Conservation (phyloP, 2,329 filamentous ascomycete genomes). For the Coniochaeta hoffmannii region DNA sequence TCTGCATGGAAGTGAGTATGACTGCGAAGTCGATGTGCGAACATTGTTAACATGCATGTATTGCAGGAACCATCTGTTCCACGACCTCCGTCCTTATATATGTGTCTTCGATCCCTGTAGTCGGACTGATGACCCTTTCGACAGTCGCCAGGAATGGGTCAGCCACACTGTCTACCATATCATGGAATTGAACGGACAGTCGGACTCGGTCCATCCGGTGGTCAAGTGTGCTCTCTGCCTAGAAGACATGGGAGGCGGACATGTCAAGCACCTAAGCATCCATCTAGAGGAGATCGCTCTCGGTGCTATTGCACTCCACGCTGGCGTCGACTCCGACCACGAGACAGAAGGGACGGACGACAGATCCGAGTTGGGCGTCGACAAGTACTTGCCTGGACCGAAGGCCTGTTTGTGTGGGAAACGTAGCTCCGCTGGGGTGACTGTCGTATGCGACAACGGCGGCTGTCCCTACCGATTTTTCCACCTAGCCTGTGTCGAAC, state of each 20-base stretch:
- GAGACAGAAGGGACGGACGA: background rate
- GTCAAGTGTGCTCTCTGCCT: background rate
- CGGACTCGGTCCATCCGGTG: background rate
- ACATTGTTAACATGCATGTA: background rate
- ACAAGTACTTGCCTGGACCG: too few species aligned
- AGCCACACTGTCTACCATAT: background rate
- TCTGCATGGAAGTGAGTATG: background rate
- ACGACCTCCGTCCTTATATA: background rate
- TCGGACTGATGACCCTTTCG: background rate
- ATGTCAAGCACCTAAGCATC: background rate
- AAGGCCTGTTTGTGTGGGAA: too few species aligned
- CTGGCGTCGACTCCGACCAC: background rate
- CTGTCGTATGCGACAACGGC: too few species aligned
- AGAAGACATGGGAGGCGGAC: background rate
- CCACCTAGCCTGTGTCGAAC: too few species aligned
- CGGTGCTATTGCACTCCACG: background rate
- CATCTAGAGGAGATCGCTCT: conserved; percentile 1
- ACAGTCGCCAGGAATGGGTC: background rate
- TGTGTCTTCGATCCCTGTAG: background rate
- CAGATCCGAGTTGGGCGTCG: too few species aligned
- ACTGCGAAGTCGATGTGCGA: background rate
- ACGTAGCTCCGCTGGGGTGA: too few species aligned
- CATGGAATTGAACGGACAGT: background rate
- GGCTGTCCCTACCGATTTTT: too few species aligned
- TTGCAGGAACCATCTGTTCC: background rate